Evolutionary conservation across 331 rosid genomes (phyloP).

Genomic region (Acacia pycnantha): DNA sequence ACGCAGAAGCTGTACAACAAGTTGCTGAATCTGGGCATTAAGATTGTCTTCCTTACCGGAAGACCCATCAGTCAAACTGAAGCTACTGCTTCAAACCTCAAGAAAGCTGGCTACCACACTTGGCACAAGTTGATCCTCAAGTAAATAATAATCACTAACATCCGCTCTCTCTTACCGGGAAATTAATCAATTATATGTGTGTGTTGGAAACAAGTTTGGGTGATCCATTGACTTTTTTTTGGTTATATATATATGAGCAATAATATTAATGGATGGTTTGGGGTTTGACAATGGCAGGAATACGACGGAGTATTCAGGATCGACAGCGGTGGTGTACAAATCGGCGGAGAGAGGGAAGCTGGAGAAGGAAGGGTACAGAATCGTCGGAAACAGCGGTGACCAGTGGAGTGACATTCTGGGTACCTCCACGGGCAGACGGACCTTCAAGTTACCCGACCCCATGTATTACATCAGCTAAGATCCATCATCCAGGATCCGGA

Average conservation of each 20-base stretch:
- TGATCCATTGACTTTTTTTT: too few relatives aligned
- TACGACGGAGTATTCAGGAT: background rate
- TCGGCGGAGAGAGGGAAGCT: slow-evolving; percentile 46
- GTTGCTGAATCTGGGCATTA: background rate
- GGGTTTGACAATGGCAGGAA: slow-evolving; percentile 30
- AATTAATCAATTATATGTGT: too few relatives aligned
- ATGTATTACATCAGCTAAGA: slow-evolving; percentile 44
- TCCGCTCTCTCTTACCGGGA: background rate
- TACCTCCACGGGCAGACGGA: slow-evolving; percentile 37
- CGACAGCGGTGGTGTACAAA: slow-evolving; percentile 50
- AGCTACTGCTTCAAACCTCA: background rate
- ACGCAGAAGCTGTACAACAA: background rate
- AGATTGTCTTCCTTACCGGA: background rate
- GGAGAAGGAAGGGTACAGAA: slow-evolving; percentile 44
- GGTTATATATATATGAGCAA: background rate
- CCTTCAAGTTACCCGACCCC: slow-evolving; percentile 71
- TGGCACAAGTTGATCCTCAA: background rate
- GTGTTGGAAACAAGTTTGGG: too few relatives aligned
- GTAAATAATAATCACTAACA: background rate
- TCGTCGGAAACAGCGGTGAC: slow-evolving; percentile 12
- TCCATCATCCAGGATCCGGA: background rate
- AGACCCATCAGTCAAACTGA: background rate
- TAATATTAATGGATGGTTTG: background rate
- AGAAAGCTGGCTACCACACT: background rate
- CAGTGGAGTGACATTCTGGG: slow-evolving; percentile 78